Evolutionary conservation across 1,284 basidiomycete species (phyloP).

Genomic region (Spongispora temasekensis): DNA sequence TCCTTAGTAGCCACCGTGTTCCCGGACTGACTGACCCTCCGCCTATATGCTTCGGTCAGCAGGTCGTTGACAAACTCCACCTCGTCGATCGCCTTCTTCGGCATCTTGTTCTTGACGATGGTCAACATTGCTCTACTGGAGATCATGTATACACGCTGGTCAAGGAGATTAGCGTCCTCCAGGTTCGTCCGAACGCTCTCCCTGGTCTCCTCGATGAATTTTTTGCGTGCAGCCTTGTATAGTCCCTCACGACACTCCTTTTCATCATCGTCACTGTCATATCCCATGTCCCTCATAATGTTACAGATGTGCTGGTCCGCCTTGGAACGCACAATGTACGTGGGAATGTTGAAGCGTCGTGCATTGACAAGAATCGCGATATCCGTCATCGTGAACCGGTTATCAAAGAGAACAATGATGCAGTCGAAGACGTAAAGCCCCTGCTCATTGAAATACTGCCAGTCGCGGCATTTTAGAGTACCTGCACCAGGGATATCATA

Average conservation of each 20-base stretch:
- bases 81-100: not conserved
- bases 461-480: not conserved
- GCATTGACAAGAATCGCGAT: not conserved
- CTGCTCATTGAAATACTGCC: not conserved
- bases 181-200: not conserved
- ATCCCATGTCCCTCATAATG: not conserved
- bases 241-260: not conserved
- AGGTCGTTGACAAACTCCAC: not conserved
- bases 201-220: not conserved
- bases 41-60: not conserved
- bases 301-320: not conserved
- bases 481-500: not conserved
- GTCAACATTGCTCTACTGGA: not conserved
- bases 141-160: not conserved
- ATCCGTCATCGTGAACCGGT: not conserved
- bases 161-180: not conserved
- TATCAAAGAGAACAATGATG: not conserved
- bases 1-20: no score
- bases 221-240: not conserved
- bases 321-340: not conserved
- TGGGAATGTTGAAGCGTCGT: not conserved
- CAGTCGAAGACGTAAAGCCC: not conserved
- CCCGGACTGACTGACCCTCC: no score
- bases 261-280: not conserved
- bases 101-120: not conserved